Conservation (phyloP, 2,329 filamentous ascomycete genomes). For the Talaromyces rugulosus region DNA sequence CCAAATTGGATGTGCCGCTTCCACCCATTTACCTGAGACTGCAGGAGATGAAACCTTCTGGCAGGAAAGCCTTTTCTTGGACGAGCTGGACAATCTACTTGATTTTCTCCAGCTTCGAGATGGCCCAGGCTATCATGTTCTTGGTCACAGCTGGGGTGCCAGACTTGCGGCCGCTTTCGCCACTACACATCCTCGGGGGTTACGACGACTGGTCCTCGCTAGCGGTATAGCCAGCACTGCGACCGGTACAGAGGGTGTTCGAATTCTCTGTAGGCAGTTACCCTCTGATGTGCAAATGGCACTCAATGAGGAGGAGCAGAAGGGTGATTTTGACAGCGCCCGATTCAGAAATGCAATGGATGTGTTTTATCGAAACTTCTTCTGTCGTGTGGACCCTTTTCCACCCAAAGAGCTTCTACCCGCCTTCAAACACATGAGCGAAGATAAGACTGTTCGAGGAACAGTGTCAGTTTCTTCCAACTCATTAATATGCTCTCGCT, state of each 20-base stretch:
- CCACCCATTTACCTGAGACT: background rate
- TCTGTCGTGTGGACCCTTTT: background rate
- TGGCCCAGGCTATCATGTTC: background rate
- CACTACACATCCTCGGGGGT: background rate
- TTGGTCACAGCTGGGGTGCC: background rate
- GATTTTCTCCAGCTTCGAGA: background rate
- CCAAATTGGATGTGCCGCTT: conserved; percentile 1
- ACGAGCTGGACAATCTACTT: background rate
- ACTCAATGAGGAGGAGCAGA: background rate
- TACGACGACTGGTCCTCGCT: conserved; percentile 1
- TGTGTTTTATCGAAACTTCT: background rate
- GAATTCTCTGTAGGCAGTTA: background rate
- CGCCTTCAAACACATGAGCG: conserved; percentile 2
- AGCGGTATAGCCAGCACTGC: conserved; percentile 1
- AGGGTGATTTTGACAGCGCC: background rate
- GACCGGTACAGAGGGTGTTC: background rate
- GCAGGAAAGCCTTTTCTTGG: background rate
- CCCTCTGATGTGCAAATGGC: background rate
- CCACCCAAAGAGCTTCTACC: conserved; percentile 3
- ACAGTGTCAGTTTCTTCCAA: background rate
- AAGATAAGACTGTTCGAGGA: background rate
- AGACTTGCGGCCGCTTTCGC: background rate
- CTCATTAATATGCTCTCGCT: background rate
- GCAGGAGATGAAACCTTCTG: background rate
- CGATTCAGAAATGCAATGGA: background rate